Conservation (phyloP, 1,139 yeast species). For the Geotrichum reessii region DNA sequence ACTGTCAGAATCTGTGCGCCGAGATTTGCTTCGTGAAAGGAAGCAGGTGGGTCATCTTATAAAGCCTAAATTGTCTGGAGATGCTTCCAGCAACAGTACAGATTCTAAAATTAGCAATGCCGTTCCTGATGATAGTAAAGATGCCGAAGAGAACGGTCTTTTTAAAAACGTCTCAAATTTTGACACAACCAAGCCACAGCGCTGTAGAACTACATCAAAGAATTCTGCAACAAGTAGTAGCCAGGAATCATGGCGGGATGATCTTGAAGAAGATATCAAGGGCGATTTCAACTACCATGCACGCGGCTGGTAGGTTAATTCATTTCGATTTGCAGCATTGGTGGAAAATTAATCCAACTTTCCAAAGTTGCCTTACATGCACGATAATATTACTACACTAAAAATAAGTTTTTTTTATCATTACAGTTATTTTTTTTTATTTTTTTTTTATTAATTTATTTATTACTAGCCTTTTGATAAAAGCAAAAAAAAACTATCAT, state of each 20-base stretch:
- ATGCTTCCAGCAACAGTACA: background rate
- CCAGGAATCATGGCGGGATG: slow-evolving; percentile 30
- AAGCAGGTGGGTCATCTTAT: slow-evolving; percentile 38
- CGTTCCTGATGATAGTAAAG: background rate
- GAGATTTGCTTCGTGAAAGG: slow-evolving; percentile 56
- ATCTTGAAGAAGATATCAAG: slow-evolving; percentile 31
- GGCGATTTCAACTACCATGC: slow-evolving; percentile 39
- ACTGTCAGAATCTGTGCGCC: slow-evolving; percentile 60
- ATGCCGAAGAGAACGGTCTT: background rate
- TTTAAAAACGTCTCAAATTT: background rate
- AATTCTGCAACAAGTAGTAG: slow-evolving; percentile 19
- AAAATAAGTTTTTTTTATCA: too few relatives aligned
- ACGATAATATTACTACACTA: too few relatives aligned
- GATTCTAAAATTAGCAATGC: background rate
- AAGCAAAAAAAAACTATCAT: too few relatives aligned
- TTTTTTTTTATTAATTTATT: too few relatives aligned
- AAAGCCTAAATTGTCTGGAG: slow-evolving; percentile 3
- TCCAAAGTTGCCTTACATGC: too few relatives aligned
- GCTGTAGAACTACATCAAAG: slow-evolving; percentile 29
- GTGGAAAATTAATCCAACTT: too few relatives aligned
- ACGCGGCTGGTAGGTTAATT: slow-evolving; percentile 34
- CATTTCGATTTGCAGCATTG: background rate
- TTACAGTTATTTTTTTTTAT: too few relatives aligned
- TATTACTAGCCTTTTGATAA: too few relatives aligned
- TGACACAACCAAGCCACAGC: slow-evolving; percentile 11